Base-by-base conservation (phyloP, 2,329 filamentous ascomycete genomes). In the Venturia nashicola region DNA sequence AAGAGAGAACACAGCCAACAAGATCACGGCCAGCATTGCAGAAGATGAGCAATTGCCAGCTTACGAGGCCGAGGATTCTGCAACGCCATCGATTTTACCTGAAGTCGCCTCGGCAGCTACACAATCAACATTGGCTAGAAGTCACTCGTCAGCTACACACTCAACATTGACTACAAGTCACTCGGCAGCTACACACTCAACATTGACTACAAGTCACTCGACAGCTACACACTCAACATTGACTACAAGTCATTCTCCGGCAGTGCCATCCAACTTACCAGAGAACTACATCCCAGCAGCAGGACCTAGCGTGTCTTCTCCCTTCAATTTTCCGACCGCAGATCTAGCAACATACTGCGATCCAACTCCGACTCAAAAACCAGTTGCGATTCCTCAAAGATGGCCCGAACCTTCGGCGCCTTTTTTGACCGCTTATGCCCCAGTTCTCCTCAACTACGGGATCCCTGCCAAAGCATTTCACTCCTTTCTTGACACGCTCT, bases 401-500 rank as follows among this genome's bases (percentile, higher is more conserved):
- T 61, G 40, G 36, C 54, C 62, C 20, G 32, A 64, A 16, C n/a
- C 55, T 14, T 34, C 62, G 14, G 39, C 62, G 16, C 62, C 62
- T 6, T 64, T 64, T 27, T 23, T 64, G 32, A 5, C 51, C 11
- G 55, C 62, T 11, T 64, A 64, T 51, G 39, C 62, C n/a, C 62
- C 62, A 23, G n/a, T 42, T 8, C 43, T 64, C 14, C 57, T 64
- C 23, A 48, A 61, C 11, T 61, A 64, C 62, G 62, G 62, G 5
- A 64, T 64, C 20, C 54, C 62, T 23, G 34, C 62, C 20, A 32
- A 34, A 18, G 61, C 80, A 0, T 74, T 71, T 68, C 42, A 57
- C 2, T 67, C 67, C 7, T 74, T 75, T 67, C 65, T 74, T 2
- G 44, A 65, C 20, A 79, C 78, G 8, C 68, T 79, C 2, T 80